A percentile compares a stretch with the other conserved stretches of the same genome.
Evolutionary conservation across 352 stramenopile genomes (phyloP).

Genomic region (Globisporangium carolinianum): DNA sequence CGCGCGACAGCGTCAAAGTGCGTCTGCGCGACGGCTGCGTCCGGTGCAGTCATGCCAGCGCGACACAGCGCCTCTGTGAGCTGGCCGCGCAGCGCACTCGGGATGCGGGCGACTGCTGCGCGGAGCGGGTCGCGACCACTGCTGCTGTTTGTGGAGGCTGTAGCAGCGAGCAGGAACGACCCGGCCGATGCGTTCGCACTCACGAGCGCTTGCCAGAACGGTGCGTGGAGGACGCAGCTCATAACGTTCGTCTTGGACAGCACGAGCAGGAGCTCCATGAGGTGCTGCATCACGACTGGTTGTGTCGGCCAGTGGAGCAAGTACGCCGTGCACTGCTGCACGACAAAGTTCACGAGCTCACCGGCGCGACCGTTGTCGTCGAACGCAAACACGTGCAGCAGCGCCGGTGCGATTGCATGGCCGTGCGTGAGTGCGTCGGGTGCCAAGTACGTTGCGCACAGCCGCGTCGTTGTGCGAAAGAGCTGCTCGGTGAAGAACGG

Average conservation of each 20-base stretch:
- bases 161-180: slow-evolving; percentile 30
- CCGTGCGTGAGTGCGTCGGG: slow-evolving; percentile 37
- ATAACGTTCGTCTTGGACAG: slow-evolving; percentile 64
- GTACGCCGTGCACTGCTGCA: slow-evolving; percentile 62
- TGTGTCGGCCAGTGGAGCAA: slow-evolving; percentile 79
- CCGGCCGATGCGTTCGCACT: slow-evolving; percentile 61
- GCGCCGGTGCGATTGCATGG: slow-evolving; percentile 29
- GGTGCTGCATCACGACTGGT: slow-evolving; percentile 75
- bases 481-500: slow-evolving; percentile 79
- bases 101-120: slow-evolving; percentile 47
- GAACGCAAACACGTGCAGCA: slow-evolving; percentile 64
- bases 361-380: slow-evolving; percentile 38
- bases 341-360: slow-evolving; percentile 65
- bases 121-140: slow-evolving; percentile 25
- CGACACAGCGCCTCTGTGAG: slow-evolving; percentile 68
- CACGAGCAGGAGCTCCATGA: slow-evolving; percentile 70
- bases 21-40: slow-evolving; percentile 27
- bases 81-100: slow-evolving; percentile 45
- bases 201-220: slow-evolving; percentile 69
- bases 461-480: slow-evolving; percentile 56
- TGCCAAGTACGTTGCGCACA: slow-evolving; percentile 70
- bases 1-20: slow-evolving; percentile 55
- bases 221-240: slow-evolving; percentile 34
- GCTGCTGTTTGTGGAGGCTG: not conserved
- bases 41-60: slow-evolving; percentile 53